These are phyloP conservation scores for Wickerhamiella bombiphila DNA, from an alignment of 805 yeast genomes.

Conservation along the genomic window DNA sequence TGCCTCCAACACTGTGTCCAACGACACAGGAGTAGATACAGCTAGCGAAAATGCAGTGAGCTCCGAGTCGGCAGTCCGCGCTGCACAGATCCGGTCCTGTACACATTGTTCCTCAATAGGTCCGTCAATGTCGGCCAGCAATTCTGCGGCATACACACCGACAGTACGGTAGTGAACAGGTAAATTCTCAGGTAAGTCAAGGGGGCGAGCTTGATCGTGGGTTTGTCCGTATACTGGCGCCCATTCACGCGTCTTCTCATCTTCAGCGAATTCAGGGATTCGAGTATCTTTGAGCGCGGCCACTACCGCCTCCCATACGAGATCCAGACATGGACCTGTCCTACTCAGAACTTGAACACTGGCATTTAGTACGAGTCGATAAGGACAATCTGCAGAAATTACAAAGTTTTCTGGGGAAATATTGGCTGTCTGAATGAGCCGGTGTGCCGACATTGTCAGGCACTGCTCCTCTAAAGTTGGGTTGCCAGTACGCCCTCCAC, in stretches of 20 bases:
- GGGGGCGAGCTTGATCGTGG: constrained; percentile 13
- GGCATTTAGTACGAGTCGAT: constrained; percentile 49
- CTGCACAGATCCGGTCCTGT: constrained; percentile 37
- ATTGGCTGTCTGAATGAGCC: constrained; percentile 43
- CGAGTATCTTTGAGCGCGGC: constrained; percentile 44
- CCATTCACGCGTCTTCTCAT: constrained; percentile 36
- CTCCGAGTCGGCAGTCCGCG: constrained; percentile 15
- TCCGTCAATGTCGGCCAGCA: constrained; percentile 68
- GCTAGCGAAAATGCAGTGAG: neutral
- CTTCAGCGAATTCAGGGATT: constrained; percentile 56
- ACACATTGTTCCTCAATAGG: constrained; percentile 64
- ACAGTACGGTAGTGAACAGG: constrained; percentile 31
- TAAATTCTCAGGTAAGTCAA: constrained; percentile 28
- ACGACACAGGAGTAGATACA: neutral
- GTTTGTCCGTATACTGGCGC: constrained; percentile 23
- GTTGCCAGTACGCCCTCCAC: constrained; percentile 56
- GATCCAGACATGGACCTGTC: constrained; percentile 68
- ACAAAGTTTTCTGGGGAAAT: constrained; percentile 28
- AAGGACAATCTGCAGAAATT: constrained; percentile 21
- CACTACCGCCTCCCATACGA: constrained; percentile 54
- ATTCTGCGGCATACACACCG: constrained; percentile 33
- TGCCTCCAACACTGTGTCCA: neutral
- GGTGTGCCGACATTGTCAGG: constrained; percentile 49
- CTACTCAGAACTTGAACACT: constrained; percentile 64
- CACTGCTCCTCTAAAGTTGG: constrained; percentile 80